Evolutionary conservation across 2,329 filamentous ascomycete species (phyloP).

Genomic region (Diaporthe amygdali): DNA sequence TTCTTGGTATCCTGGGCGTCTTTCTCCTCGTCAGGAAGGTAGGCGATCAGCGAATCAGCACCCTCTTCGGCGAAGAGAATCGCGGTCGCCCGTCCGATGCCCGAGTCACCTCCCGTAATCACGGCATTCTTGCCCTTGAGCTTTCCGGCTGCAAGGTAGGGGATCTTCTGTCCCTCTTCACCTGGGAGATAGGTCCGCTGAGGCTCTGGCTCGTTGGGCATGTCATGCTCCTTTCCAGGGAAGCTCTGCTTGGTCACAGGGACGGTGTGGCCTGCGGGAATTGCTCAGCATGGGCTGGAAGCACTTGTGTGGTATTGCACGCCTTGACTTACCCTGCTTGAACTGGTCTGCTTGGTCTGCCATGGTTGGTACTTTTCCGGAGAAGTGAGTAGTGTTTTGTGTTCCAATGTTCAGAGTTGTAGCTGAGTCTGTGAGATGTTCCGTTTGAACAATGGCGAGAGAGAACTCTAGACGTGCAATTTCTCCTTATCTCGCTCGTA

Average conservation of each 20-base stretch:
- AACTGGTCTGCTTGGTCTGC: slow-evolving; percentile 37
- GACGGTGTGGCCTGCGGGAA: slow-evolving; percentile 40
- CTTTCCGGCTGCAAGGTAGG: slow-evolving; percentile 78
- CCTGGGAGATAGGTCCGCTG: slow-evolving; percentile 22
- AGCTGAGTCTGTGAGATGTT: background rate
- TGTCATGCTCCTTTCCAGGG: slow-evolving; percentile 48
- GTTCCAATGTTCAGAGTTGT: background rate
- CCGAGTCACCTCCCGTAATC: slow-evolving; percentile 82
- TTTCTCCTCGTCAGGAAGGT: slow-evolving; percentile 76
- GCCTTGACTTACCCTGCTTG: slow-evolving; percentile 35
- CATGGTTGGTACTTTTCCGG: background rate
- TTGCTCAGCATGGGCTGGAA: background rate
- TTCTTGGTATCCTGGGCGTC: slow-evolving; percentile 79
- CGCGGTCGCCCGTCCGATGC: slow-evolving; percentile 78
- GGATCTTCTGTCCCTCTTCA: slow-evolving; percentile 69
- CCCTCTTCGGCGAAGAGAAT: slow-evolving; percentile 84
- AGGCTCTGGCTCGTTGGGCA: slow-evolving; percentile 66
- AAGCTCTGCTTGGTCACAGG: slow-evolving; percentile 47
- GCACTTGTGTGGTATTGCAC: background rate
- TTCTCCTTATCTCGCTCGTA: background rate
- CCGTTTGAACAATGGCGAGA: background rate
- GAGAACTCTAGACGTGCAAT: background rate
- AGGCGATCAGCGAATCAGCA: slow-evolving; percentile 74
- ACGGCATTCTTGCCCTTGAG: slow-evolving; percentile 76
- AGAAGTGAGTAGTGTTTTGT: background rate